These are phyloP conservation scores for Pseudohyphozyma bogoriensis DNA, from an alignment of 768 basidiomycete species.

Conservation along the genomic window DNA sequence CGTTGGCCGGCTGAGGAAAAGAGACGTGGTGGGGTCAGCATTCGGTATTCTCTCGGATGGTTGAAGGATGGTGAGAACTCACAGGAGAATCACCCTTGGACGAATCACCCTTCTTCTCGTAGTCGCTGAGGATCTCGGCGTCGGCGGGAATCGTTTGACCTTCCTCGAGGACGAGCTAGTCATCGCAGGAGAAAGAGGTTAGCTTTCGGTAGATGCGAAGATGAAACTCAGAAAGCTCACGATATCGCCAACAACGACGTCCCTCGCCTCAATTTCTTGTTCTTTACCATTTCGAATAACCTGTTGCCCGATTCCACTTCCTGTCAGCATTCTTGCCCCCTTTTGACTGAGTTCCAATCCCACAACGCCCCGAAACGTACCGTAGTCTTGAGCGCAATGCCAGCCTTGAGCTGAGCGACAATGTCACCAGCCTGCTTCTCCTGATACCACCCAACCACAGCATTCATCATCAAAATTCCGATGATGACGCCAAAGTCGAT, in stretches of 20 bases:
- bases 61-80: no score
- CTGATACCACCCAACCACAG: constrained; percentile 46
- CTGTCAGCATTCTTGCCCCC: no score
- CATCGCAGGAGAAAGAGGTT: background rate
- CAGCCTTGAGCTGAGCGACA: constrained; percentile 46
- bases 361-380: no score
- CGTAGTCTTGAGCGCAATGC: constrained; percentile 43
- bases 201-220: background rate
- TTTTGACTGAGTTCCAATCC: no score
- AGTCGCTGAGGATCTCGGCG: constrained; percentile 42
- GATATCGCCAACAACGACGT: constrained; percentile 45
- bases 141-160: constrained; percentile 46
- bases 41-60: no score
- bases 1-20: no score
- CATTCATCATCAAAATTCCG: constrained; percentile 43
- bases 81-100: no score
- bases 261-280: constrained; percentile 43
- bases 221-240: constrained; percentile 20
- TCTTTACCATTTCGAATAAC: constrained; percentile 44
- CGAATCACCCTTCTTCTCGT: constrained; percentile 39
- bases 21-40: no score
- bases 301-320: no score
- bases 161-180: constrained; percentile 41
- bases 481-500: constrained; percentile 47
- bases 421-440: constrained; percentile 48